These are phyloP conservation scores for Aphanomyces cochlioides DNA, from an alignment of 352 stramenopile species.

Conservation along the genomic window DNA sequence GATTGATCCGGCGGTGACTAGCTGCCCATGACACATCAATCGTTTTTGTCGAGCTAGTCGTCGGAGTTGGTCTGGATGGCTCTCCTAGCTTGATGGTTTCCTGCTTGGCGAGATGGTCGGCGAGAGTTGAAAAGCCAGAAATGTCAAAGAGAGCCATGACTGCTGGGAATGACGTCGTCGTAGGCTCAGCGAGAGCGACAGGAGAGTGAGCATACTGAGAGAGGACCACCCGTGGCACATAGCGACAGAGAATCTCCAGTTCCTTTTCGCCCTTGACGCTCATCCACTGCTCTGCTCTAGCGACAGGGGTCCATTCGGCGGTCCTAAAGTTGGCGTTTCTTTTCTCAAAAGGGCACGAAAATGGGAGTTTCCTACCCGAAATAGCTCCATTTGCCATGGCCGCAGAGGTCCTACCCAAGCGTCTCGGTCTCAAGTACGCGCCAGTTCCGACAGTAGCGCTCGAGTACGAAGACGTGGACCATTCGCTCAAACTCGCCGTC, in stretches of 20 bases:
- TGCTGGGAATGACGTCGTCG: constrained; percentile 47
- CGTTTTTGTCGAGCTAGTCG: constrained; percentile 7
- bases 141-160: constrained; percentile 84
- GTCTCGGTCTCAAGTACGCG: constrained; percentile 79
- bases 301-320: too few relatives aligned
- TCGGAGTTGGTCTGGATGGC: background rate
- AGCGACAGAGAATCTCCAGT: constrained; percentile 55
- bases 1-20: constrained; percentile 23
- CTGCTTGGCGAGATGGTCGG: constrained; percentile 42
- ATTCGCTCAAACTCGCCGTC: constrained; percentile 55
- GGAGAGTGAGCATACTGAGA: constrained; percentile 51
- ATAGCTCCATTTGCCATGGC: too few relatives aligned
- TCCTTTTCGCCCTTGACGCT: constrained; percentile 35
- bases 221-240: constrained; percentile 73
- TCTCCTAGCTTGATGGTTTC: constrained; percentile 18
- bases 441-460: constrained; percentile 73
- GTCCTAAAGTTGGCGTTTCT: too few relatives aligned
- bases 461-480: constrained; percentile 65
- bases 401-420: constrained; percentile 65
- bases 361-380: too few relatives aligned
- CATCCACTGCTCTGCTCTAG: background rate
- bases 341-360: too few relatives aligned
- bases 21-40: constrained; percentile 9
- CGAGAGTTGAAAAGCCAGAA: constrained; percentile 80
- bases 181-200: constrained; percentile 47